Evolutionary conservation across 345 rosid species (phyloP), one percentile per base, ranked within the genome.

Genomic region (Streptanthus diversifolius): DNA sequence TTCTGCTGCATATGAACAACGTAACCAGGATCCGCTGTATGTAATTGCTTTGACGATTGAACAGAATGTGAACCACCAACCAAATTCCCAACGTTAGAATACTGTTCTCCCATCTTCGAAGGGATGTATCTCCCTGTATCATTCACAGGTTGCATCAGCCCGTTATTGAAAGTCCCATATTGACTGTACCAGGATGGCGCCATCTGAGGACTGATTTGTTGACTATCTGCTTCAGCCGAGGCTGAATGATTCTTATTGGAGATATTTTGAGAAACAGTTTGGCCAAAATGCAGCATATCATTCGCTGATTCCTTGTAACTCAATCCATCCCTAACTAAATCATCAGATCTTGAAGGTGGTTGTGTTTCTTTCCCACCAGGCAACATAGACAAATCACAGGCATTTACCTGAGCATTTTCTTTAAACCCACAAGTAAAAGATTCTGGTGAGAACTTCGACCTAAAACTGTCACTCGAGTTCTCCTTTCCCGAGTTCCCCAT

Each of bases 181-280:
- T 80, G 87, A 81, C 79, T 87, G 80, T 86, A 85, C 93, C 93
- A 86, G 48, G 91, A 83, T 65, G 93, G 89, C 25, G 86, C 93
- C 83, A 85, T 84, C 77, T 80, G 92, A 54, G 83, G 83, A 80
- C 88, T 88, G 62, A 88, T 71, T 66, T 81, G 85, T 53, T 85
- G 78, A 73, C 80, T 79, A 55, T 84, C 86, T 66, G 76, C 71
- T 81, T 80, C 70, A 47, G 68, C 80, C 44, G 78, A 75, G 77
- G 68, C 80, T 63, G 48, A 25, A 68, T 66, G 61, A 73, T 75
- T 83, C 74, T 79, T 59, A 35, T 65, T 66, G 47, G 81, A 32
- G 36, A 76, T 55, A 77, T 63, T 78, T 55, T 54, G 85, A 45
- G 78, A n/a, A 77, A 71, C 84, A 62, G 73, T 81, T 56, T 12